phyloP scores from a whole-genome alignment of 768 basidiomycete genomes.

The Trichaptum fuscoviolaceum region DNA sequence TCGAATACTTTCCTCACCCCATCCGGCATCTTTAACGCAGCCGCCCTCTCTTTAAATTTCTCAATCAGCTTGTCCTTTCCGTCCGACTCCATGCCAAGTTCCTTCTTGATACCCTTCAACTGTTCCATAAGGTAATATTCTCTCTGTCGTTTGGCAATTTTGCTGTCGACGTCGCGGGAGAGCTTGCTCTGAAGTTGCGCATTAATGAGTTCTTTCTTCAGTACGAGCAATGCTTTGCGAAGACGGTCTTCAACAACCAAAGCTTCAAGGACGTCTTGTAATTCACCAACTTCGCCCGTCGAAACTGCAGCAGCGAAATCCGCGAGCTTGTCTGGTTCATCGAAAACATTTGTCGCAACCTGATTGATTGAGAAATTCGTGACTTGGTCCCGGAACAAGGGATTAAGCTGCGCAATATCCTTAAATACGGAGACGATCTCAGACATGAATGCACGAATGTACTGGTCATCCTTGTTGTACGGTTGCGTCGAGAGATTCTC shows the following conservation, averaged over 20 bases:
- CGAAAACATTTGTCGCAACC: conserved; percentile 88
- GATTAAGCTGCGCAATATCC: conserved; percentile 95
- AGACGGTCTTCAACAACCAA: conserved; percentile 83
- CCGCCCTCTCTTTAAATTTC: conserved; percentile 85
- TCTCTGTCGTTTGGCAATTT: conserved; percentile 89
- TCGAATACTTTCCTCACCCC: conserved; percentile 91
- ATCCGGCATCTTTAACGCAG: conserved; percentile 81
- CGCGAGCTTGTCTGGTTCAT: conserved; percentile 94
- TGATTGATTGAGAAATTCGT: conserved; percentile 95
- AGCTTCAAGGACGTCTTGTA: conserved; percentile 91
- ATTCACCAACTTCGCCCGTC: conserved; percentile 84
- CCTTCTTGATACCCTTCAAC: conserved; percentile 93
- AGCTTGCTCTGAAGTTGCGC: conserved; percentile 93
- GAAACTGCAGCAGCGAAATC: conserved; percentile 97
- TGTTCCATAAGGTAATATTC: conserved; percentile 98
- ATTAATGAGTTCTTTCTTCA: conserved; percentile 98
- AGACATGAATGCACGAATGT: conserved; percentile 92
- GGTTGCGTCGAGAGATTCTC: conserved; percentile 77
- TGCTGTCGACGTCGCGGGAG: conserved; percentile 86
- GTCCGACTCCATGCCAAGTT: conserved; percentile 91
- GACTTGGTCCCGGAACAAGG: conserved; percentile 97
- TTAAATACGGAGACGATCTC: conserved; percentile 98
- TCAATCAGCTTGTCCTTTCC: conserved; percentile 94
- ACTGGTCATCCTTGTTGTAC: conserved; percentile 90
- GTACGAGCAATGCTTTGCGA: conserved; percentile 82